Percentiles rank a stretch among this genome's conserved stretches.
Evolutionary conservation across 352 stramenopile genomes (phyloP).

Genomic region (Pythium diclinum): DNA sequence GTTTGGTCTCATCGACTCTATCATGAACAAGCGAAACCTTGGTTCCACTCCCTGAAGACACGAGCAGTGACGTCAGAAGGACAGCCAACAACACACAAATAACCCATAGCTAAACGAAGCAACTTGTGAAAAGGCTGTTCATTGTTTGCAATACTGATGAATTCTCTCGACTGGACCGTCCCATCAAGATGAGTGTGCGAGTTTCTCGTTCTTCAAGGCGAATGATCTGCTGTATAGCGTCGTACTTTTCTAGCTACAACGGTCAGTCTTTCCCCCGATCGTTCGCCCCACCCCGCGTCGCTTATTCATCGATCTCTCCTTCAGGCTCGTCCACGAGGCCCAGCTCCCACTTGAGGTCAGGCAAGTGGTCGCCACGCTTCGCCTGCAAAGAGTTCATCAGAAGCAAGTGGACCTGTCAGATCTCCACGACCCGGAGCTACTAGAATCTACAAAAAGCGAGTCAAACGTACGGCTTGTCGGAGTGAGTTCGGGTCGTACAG

Average conservation of each 20-base stretch:
- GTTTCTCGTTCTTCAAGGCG: neutral
- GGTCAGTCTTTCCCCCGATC: neutral
- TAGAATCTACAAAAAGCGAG: constrained; percentile 2
- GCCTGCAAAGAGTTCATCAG: constrained; percentile 28
- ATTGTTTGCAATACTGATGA: constrained; percentile 19
- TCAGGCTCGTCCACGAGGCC: constrained; percentile 68
- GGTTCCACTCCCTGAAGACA: constrained; percentile 5
- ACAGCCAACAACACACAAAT: neutral
- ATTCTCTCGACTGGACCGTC: constrained; percentile 1
- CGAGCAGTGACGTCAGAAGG: neutral
- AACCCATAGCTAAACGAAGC: neutral
- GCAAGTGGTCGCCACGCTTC: constrained; percentile 73
- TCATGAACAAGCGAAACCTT: constrained; percentile 60
- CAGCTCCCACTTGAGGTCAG: constrained; percentile 81
- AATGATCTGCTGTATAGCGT: neutral
- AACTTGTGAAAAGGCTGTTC: constrained; percentile 1
- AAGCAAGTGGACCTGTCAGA: neutral
- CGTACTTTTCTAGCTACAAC: neutral
- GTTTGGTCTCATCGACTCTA: constrained; percentile 83
- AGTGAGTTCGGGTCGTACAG: constrained; percentile 79
- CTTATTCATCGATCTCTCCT: constrained; percentile 82
- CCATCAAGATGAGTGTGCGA: neutral
- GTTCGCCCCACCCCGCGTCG: neutral
- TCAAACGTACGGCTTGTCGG: constrained; percentile 66
- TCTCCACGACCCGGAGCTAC: neutral